These are phyloP conservation scores for Tricholoma matsutake DNA, from an alignment of 768 basidiomycete species.

Conservation along the genomic window DNA sequence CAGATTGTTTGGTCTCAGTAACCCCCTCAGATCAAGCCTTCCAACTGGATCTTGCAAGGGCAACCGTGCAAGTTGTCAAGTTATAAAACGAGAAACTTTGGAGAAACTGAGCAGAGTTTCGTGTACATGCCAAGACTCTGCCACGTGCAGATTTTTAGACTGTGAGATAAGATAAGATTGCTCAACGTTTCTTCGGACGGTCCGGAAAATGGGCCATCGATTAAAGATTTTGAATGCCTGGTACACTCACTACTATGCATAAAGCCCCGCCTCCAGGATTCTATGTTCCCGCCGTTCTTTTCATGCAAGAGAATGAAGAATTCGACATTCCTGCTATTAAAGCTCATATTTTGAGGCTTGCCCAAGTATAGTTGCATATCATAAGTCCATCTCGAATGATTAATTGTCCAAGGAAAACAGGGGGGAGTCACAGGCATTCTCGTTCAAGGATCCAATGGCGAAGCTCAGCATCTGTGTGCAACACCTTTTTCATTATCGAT, in stretches of 20 bases:
- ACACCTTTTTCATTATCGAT: background rate
- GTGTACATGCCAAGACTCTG: background rate
- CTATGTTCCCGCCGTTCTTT: conserved; percentile 79
- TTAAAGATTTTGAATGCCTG: background rate
- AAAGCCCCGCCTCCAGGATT: conserved; percentile 60
- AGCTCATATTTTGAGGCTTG: conserved; percentile 70
- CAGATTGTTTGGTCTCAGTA: background rate
- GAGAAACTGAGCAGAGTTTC: too few relatives aligned
- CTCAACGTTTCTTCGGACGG: too few relatives aligned
- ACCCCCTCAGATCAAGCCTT: background rate
- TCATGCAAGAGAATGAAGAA: conserved; percentile 66
- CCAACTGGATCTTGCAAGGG: background rate
- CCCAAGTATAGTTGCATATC: conserved; percentile 45
- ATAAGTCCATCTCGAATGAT: conserved; percentile 8
- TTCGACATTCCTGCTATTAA: conserved; percentile 66
- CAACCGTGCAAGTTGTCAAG: too few relatives aligned
- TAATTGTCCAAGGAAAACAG: conserved; percentile 35
- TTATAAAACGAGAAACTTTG: too few relatives aligned
- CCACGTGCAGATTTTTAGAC: background rate
- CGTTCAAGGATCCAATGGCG: conserved; percentile 73
- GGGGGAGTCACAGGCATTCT: conserved; percentile 72
- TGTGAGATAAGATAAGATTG: background rate
- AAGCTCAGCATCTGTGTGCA: conserved; percentile 63
- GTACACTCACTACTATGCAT: conserved; percentile 18
- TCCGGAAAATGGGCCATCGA: conserved; percentile 1